Evolutionary conservation across 805 yeast genomes (phyloP), one percentile per base, ranked within the genome.

Genomic region (Komagataella ulmi): DNA sequence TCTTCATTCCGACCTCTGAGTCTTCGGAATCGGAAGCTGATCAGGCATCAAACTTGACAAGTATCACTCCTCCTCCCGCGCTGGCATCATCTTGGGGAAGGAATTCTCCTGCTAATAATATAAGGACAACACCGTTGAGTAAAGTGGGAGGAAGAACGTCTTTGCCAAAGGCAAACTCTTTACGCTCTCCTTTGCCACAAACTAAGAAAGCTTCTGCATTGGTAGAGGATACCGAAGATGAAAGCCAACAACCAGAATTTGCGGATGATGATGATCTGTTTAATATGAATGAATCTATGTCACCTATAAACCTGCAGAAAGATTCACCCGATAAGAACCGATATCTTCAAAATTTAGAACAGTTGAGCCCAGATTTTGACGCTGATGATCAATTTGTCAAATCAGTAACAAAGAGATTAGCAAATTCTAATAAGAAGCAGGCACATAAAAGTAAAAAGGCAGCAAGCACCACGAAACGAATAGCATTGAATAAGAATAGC

Each of bases 1-100:
- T 83, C 62, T 84, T 83, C 51, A 57, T 65, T 10, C 64, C 68
- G 51, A 72, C 71, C 48, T 85, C 80, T 50, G 80, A 76, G 17
- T 69, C 65, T 23, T 63, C 62, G 14, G 45, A 17, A 23, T 45
- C 17, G 24, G 52, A 47, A 17, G 49, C 30, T 19, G 19, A 49
- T 10, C 49, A 44, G 21, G 49, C n/a, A 45, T 49, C 19, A 17
- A 45, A 24, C 17, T 21, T 19, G 49, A 48, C 24, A 21, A 24
- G 45, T 17, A 45, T 45, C 24, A 18, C 47, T 12, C 30, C 21
- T 21, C 47, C 47, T 45, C 47, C 47, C 7, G 17, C 24, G 3
- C 40, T 14, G 40, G 40, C 40, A 8, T 10, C 40, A 7, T 30
- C 40, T 14, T 30, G 40, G 40, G n/a, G n/a, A 21, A 21, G 47